phyloP scores from a whole-genome alignment of 2,329 filamentous ascomycete genomes.

The Trichoderma sp. region DNA sequence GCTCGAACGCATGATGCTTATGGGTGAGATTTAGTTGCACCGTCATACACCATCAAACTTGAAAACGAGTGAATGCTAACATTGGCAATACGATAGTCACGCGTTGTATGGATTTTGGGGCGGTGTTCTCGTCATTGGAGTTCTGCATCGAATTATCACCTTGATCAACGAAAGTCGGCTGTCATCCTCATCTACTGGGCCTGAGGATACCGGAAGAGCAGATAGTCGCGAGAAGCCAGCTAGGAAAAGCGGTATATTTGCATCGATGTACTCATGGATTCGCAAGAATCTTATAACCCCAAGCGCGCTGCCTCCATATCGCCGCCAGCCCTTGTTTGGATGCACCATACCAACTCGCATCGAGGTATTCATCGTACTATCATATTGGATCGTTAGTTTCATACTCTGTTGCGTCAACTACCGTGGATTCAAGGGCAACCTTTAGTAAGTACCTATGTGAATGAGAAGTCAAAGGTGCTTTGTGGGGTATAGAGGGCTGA shows the following conservation, averaged over 20 bases:
- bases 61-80: neutral
- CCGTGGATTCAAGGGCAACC: slow-evolving; percentile 7
- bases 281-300: neutral
- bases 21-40: neutral
- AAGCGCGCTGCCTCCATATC: slow-evolving; percentile 10
- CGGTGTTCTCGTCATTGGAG: slow-evolving; percentile 6
- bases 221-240: slow-evolving; percentile 11
- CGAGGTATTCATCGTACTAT: neutral
- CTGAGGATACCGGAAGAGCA: slow-evolving; percentile 4
- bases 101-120: slow-evolving; percentile 22
- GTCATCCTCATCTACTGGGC: neutral
- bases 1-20: neutral
- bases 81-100: neutral
- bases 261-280: neutral
- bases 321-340: slow-evolving; percentile 8
- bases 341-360: slow-evolving; percentile 18
- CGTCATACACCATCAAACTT: neutral
- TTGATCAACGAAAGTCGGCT: neutral
- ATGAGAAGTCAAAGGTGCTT: neutral
- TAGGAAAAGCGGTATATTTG: neutral
- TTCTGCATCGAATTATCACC: neutral
- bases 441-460: neutral
- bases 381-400: slow-evolving; percentile 16
- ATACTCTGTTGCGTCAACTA: slow-evolving; percentile 17
- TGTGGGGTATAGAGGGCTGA: neutral